phyloP scores from a whole-genome alignment of 768 basidiomycete species.

The Piloderma croceum region DNA sequence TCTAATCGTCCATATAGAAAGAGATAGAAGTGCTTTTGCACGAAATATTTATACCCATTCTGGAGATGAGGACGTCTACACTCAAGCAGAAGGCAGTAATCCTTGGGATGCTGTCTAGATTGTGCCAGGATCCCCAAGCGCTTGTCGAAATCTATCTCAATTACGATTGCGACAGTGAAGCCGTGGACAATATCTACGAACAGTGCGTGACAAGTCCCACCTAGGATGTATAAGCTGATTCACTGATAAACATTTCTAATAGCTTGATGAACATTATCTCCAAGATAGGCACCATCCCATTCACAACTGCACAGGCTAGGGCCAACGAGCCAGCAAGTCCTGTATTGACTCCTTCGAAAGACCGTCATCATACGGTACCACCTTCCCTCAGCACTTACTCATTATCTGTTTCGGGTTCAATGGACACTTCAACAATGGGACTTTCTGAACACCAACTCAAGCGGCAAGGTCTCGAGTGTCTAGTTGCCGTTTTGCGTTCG shows the following conservation, averaged over 20 bases:
- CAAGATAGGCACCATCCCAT: constrained; percentile 69
- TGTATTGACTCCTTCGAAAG: constrained; percentile 45
- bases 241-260: constrained; percentile 5
- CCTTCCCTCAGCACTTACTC: constrained; percentile 64
- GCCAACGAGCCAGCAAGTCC: constrained; percentile 57
- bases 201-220: constrained; percentile 62
- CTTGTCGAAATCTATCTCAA: constrained; percentile 98
- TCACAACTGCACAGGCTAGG: constrained; percentile 44
- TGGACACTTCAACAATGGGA: constrained; percentile 63
- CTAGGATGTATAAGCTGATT: background rate
- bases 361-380: constrained; percentile 39
- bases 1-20: constrained; percentile 54
- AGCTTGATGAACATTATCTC: constrained; percentile 95
- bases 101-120: constrained; percentile 76
- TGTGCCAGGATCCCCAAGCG: constrained; percentile 96
- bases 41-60: constrained; percentile 96
- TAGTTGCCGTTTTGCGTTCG: constrained; percentile 82
- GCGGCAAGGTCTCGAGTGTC: constrained; percentile 90
- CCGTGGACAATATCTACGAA: constrained; percentile 95
- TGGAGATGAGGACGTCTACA: constrained; percentile 96
- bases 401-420: constrained; percentile 57
- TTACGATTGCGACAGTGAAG: constrained; percentile 95
- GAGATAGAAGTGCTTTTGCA: constrained; percentile 98
- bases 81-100: constrained; percentile 93
- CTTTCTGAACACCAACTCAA: constrained; percentile 80